These are phyloP conservation scores for Globisporangium spinosum DNA, from an alignment of 352 stramenopile genomes.

Conservation along the genomic window DNA sequence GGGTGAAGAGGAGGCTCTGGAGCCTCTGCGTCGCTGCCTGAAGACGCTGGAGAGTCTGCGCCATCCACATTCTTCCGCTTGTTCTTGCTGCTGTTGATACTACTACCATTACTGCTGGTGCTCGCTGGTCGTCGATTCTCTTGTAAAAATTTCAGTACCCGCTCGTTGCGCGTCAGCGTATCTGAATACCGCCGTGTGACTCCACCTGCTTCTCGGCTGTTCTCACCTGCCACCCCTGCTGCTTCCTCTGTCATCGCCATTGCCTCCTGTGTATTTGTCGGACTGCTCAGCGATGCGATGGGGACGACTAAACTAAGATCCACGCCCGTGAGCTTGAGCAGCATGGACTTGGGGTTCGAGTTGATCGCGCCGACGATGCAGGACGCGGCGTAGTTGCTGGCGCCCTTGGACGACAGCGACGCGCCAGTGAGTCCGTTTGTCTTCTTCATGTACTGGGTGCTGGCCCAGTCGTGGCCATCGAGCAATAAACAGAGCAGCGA, in stretches of 20 bases:
- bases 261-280: not conserved
- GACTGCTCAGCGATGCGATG: not conserved
- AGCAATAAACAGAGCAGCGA: slow-evolving; percentile 69
- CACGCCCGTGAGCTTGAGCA: slow-evolving; percentile 79
- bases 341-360: slow-evolving; percentile 53
- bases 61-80: slow-evolving; percentile 57
- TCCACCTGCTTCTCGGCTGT: not conserved
- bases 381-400: slow-evolving; percentile 68
- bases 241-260: not conserved
- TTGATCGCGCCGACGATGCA: slow-evolving; percentile 74
- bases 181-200: slow-evolving; percentile 33
- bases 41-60: slow-evolving; percentile 8
- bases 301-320: slow-evolving; percentile 52
- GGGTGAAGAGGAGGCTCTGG: slow-evolving; percentile 31
- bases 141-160: slow-evolving; percentile 51
- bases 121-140: slow-evolving; percentile 20
- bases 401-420: slow-evolving; percentile 57
- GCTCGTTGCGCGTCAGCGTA: slow-evolving; percentile 49
- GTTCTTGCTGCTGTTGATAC: slow-evolving; percentile 21
- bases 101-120: not conserved
- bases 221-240: slow-evolving; percentile 3
- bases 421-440: slow-evolving; percentile 50
- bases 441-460: slow-evolving; percentile 84
- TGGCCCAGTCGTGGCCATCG: slow-evolving; percentile 81
- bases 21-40: slow-evolving; percentile 20